A percentile compares a stretch with the other conserved stretches of the same genome.
Conservation (phyloP, 148 eudicot genomes). For the Fagopyrum esculentum region DNA sequence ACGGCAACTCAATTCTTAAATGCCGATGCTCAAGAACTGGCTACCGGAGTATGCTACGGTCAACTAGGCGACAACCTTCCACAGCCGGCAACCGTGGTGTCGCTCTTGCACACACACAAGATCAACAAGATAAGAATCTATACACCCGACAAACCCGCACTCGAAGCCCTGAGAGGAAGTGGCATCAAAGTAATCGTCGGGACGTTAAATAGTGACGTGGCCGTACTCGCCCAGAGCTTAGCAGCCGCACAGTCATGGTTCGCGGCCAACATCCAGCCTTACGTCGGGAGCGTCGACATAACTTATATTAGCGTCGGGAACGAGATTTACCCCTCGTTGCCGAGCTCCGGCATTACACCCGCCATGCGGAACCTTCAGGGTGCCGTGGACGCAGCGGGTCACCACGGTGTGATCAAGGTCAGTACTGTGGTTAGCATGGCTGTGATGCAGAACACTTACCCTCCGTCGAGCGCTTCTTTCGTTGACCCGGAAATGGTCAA, state of each 20-base stretch:
- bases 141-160: too few species aligned
- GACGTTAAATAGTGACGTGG: constrained; percentile 28
- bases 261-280: constrained; percentile 28
- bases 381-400: constrained; percentile 18
- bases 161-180: too few species aligned
- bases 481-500: constrained; percentile 9
- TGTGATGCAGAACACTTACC: constrained; percentile 30
- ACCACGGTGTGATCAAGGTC: constrained; percentile 21
- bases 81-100: too few species aligned
- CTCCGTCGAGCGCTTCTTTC: constrained; percentile 31
- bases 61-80: too few species aligned
- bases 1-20: too few species aligned
- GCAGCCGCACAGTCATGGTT: constrained; percentile 34
- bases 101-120: too few species aligned
- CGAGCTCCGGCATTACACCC: constrained; percentile 19
- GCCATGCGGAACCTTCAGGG: constrained; percentile 46
- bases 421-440: constrained; percentile 35
- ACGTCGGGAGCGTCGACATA: constrained; percentile 22
- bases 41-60: too few species aligned
- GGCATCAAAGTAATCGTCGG: constrained; percentile 30
- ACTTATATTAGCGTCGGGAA: constrained; percentile 48
- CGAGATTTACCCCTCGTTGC: constrained; percentile 38
- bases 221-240: constrained; percentile 22
- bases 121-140: too few species aligned
- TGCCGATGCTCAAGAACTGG: too few species aligned